phyloP scores from a whole-genome alignment of 768 basidiomycete genomes.

The Suillus placidus region DNA sequence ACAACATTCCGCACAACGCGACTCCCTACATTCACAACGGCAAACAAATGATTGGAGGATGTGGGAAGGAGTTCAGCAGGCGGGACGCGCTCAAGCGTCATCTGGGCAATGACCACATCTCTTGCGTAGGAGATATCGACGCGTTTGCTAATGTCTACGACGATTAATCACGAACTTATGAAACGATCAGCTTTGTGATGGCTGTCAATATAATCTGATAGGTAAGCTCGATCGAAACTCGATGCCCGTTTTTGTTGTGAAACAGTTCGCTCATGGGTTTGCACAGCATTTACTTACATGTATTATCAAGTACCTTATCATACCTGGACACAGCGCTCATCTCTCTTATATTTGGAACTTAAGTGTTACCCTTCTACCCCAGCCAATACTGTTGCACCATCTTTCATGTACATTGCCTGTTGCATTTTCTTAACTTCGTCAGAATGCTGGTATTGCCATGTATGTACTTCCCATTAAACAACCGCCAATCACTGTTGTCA shows the following conservation, averaged over 20 bases:
- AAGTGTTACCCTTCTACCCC: neutral
- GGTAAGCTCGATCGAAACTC: neutral
- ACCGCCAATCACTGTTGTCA: neutral
- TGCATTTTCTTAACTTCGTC: neutral
- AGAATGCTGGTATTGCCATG: neutral
- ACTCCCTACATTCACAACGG: conserved; percentile 32
- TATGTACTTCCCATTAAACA: neutral
- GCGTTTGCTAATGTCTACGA: conserved; percentile 30
- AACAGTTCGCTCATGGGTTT: neutral
- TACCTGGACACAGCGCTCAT: neutral
- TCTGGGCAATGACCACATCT: conserved; percentile 39
- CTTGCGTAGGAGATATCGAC: conserved; percentile 35
- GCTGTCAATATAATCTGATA: neutral
- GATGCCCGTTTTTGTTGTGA: neutral
- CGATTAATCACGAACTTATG: conserved; percentile 15
- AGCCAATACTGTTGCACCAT: neutral
- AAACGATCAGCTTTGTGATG: neutral
- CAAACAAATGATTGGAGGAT: conserved; percentile 39
- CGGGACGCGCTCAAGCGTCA: conserved; percentile 45
- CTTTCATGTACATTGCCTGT: neutral
- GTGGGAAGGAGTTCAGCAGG: conserved; percentile 40
- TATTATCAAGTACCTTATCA: conserved; percentile 5
- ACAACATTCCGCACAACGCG: conserved; percentile 25
- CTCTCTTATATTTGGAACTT: conserved; percentile 1
- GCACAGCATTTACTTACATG: neutral